Conservation (phyloP, 2,329 filamentous ascomycete species). For the Penicillium sp. region DNA sequence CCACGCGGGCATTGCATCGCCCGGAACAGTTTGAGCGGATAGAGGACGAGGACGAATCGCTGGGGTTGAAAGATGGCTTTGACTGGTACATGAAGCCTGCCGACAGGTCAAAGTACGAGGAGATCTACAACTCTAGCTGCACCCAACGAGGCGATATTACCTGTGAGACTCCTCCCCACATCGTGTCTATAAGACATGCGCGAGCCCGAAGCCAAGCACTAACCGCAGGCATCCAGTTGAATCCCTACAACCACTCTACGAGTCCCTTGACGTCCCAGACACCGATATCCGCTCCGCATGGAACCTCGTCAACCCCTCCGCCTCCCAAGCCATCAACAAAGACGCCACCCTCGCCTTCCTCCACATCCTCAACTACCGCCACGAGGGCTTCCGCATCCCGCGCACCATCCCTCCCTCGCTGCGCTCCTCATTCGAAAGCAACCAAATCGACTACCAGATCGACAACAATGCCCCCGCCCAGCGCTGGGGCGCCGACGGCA, state of each 20-base stretch:
- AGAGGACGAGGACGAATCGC: constrained; percentile 74
- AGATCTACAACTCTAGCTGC: constrained; percentile 92
- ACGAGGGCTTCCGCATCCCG: constrained; percentile 93
- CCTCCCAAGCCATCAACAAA: constrained; percentile 81
- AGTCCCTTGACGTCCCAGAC: constrained; percentile 65
- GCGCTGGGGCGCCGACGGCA: constrained; percentile 76
- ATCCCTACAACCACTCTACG: constrained; percentile 80
- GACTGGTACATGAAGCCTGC: constrained; percentile 98
- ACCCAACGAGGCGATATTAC: constrained; percentile 82
- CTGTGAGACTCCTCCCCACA: constrained; percentile 56
- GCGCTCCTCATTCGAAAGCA: constrained; percentile 87
- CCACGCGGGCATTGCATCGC: constrained; percentile 74
- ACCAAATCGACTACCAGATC: constrained; percentile 94
- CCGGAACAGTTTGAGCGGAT: constrained; percentile 83
- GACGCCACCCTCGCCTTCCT: constrained; percentile 93
- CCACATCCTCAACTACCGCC: constrained; percentile 93
- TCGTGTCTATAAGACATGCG: too few relatives aligned
- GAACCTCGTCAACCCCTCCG: constrained; percentile 96
- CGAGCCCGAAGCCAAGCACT: constrained; percentile 2
- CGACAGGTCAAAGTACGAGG: constrained; percentile 93
- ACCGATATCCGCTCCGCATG: constrained; percentile 87
- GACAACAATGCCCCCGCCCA: constrained; percentile 68
- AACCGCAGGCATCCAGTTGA: constrained; percentile 58
- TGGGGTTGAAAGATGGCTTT: constrained; percentile 90
- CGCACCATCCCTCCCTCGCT: constrained; percentile 89